A percentile compares a stretch with the other conserved stretches of the same genome.
phyloP scores from a whole-genome alignment of 257 asterid species.

The Gentiana straminea region DNA sequence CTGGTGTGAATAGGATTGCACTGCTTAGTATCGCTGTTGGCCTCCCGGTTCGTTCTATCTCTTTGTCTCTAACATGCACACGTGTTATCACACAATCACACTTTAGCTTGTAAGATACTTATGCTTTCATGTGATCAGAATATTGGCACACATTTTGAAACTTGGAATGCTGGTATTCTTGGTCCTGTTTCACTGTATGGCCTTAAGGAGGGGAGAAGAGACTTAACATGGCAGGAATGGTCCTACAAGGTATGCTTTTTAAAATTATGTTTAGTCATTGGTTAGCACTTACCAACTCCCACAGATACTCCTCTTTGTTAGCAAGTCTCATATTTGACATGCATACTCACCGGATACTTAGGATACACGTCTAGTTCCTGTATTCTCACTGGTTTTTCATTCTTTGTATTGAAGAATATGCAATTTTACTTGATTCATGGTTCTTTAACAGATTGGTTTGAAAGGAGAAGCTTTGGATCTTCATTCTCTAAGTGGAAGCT shows the following conservation, averaged over 20 bases:
- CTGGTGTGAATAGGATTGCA: constrained; percentile 24
- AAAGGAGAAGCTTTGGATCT: constrained; percentile 77
- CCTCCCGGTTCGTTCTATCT: constrained; percentile 24
- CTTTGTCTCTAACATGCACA: constrained; percentile 13
- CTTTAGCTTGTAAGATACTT: constrained; percentile 1
- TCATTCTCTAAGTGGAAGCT: constrained; percentile 78
- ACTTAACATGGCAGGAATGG: constrained; percentile 97
- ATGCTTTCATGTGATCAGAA: constrained; percentile 39
- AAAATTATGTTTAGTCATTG: not conserved
- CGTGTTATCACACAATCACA: not conserved
- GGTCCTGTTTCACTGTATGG: constrained; percentile 92
- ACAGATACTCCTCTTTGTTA: too few species aligned
- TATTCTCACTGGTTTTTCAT: constrained; percentile 4
- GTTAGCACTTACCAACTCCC: too few species aligned
- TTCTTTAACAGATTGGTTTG: constrained; percentile 56
- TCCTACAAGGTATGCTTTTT: constrained; percentile 52
- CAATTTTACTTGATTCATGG: not conserved
- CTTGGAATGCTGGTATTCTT: constrained; percentile 95
- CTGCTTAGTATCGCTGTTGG: constrained; percentile 28
- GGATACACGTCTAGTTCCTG: not conserved
- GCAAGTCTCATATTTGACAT: too few species aligned
- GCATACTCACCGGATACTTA: too few species aligned
- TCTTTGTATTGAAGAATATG: not conserved
- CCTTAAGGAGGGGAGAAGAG: constrained; percentile 78
- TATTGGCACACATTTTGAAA: constrained; percentile 88